These are phyloP conservation scores for Clarireedia monteithiana DNA, from an alignment of 2,329 filamentous ascomycete genomes.

Conservation along the genomic window DNA sequence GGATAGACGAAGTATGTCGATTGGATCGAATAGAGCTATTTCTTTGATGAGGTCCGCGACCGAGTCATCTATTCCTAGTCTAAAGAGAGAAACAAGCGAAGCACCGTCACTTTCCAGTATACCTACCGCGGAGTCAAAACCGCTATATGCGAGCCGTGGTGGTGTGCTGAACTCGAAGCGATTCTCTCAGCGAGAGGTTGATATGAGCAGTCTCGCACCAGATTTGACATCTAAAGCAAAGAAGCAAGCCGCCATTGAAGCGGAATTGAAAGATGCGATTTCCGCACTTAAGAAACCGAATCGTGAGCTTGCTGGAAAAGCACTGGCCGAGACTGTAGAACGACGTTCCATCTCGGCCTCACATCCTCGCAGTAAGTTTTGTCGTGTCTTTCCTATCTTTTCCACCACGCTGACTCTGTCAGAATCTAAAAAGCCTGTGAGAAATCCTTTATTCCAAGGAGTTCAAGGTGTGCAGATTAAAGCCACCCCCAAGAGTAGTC, in stretches of 20 bases:
- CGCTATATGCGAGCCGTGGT: conserved; percentile 30
- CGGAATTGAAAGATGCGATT: conserved; percentile 68
- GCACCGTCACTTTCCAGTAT: conserved; percentile 42
- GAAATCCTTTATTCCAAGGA: conserved; percentile 30
- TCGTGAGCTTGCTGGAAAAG: conserved; percentile 58
- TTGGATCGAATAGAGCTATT: conserved; percentile 49
- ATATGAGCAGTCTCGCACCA: conserved; percentile 44
- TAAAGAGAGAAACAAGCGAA: conserved; percentile 66
- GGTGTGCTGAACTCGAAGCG: conserved; percentile 34
- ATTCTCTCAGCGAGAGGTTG: conserved; percentile 44
- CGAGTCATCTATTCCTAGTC: conserved; percentile 47
- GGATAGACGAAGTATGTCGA: conserved; percentile 44
- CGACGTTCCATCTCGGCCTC: conserved; percentile 43
- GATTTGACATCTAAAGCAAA: conserved; percentile 49
- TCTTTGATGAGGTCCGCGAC: conserved; percentile 63
- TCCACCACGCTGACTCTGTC: conserved; percentile 26
- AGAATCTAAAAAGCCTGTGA: conserved; percentile 46
- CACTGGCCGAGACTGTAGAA: conserved; percentile 60
- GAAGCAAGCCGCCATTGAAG: conserved; percentile 60
- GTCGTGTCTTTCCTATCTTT: background rate
- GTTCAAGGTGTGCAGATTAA: conserved; percentile 29
- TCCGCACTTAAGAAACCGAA: conserved; percentile 68
- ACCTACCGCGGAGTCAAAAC: conserved; percentile 35
- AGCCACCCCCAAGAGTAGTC: conserved; percentile 27
- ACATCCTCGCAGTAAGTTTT: conserved; percentile 41